Evolutionary conservation across 169 alveolate species (phyloP), one percentile per base, ranked within the genome.

Genomic region (Cystoisospora suis): DNA sequence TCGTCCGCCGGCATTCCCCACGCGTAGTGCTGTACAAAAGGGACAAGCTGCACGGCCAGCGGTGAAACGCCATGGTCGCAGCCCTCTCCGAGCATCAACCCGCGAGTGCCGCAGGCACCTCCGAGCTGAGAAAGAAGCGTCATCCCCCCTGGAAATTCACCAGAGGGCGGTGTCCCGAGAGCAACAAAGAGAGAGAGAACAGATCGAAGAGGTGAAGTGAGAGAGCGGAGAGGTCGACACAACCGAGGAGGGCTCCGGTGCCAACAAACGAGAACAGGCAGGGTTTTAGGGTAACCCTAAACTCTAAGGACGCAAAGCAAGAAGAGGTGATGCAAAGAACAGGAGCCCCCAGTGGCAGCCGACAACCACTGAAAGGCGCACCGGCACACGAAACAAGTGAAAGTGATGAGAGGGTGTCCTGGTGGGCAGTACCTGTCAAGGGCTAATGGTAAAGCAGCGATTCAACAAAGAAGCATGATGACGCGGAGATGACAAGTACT

Each of bases 1-100:
- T 53, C 7, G 0, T 53, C 12, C 15, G 83, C 91, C 0, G 72
- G 56, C 59, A 40, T 47, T 0, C 91, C 91, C 91, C 91, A 87
- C 38, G 81, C 91, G 72, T 87, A 87, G 61, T 72, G 81, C 91
- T 87, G 91, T 2, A 87, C 83, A 59, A 42, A 49, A 40, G 91
- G 91, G 65, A 32, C 45, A 29, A 87, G 59, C 58, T 72, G 83
- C 27, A 72, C 47, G 9, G 83, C 83, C 20, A 72, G 40, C 0
- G 79, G 79, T 3, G 79, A 23, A 4, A 23, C 12, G 79, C 29
- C n/a, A 53, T 53, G 23, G 65, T 23, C 2, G 83, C 83, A 72
- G 58, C 83, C 38, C 58, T 3, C 44, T 12, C 79, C 20, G 15
- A 65, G 79, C 79, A 65, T 20, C 79, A 17, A 20, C 32, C 69